Base-by-base conservation (phyloP, 2,329 filamentous ascomycete species). In the Aspergillus costaricaensis region DNA sequence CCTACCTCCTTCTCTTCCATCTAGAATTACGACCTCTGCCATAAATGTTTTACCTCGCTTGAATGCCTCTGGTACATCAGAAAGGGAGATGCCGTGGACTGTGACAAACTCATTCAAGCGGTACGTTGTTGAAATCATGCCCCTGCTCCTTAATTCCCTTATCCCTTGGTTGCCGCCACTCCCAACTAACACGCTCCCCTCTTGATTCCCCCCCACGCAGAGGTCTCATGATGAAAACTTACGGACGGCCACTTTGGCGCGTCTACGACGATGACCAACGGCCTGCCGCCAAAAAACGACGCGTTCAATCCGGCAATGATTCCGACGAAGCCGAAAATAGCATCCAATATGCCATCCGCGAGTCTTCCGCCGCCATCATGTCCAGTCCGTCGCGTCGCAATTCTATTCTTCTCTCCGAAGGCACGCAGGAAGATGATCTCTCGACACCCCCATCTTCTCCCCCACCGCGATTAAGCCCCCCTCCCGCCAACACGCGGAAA, bases 371-470 rank as follows among this genome's bases (percentile, higher is more conserved):
- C 7, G 78, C 76, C 15, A 68, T 80, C 19, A 70, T 79, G 19
- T 81, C 79, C 14, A 80, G 78, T 55, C 78, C 79, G 9, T 80
- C 79, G 65, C 79, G 79, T 67, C 79, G 78, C 59, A 79, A 79
- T 62, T 81, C 79, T 6, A 71, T 78, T 17, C 70, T 78, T 38
- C 75, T 77, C 62, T 81, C 79, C 2, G 77, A 78, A 65, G 74
- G 69, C 39, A 77, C 76, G 7, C 73, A 76, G 27, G 77, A 80
- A 27, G 77, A 78, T 67, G 76, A 76, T 60, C 72, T 79, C 38
- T 79, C 79, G 39, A 83, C 81, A 44, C 82, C 82, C 38, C 82
- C 83, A 4, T 83, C 82, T 9, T 83, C 82, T 58, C 81, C 83
- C 56, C 82, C 82, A 38, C 77, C 77, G 52, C 79, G 74, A 27